Conservation (phyloP, 192 early-diverging fungal genomes). For the Backusella tuberculispora region DNA sequence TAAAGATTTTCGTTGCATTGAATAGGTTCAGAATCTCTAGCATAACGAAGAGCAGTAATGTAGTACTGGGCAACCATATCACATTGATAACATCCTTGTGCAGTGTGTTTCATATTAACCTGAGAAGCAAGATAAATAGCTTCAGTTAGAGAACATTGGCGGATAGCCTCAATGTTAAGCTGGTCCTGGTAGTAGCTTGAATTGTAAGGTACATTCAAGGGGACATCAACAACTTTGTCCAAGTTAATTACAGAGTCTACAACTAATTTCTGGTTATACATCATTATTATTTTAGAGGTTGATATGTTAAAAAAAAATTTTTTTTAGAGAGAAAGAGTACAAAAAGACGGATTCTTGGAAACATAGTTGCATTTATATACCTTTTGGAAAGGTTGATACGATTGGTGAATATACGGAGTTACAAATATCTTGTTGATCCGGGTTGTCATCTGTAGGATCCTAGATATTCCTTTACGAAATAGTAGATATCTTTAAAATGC, state of each 20-base stretch:
- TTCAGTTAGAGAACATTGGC: slow-evolving; percentile 3
- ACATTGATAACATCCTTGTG: slow-evolving; percentile 1
- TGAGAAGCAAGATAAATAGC: slow-evolving; percentile 4
- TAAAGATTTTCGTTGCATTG: not conserved
- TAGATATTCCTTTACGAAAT: not conserved
- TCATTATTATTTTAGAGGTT: not conserved
- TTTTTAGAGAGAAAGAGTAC: not conserved
- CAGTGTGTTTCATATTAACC: slow-evolving; percentile 9
- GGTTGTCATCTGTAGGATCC: not conserved
- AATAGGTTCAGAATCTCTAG: slow-evolving; percentile 1
- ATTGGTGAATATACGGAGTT: slow-evolving; percentile 13
- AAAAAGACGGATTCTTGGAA: not conserved
- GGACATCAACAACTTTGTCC: not conserved
- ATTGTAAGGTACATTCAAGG: not conserved
- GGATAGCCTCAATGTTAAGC: not conserved
- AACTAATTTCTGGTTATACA: not conserved
- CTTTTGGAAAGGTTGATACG: not conserved
- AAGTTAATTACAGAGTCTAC: not conserved
- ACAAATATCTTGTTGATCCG: not conserved
- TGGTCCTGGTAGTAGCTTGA: not conserved
- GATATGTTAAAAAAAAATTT: too few species aligned
- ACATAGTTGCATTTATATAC: not conserved
- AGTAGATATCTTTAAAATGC: too few species aligned
- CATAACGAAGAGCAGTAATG: not conserved
- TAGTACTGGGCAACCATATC: slow-evolving; percentile 8